Evolutionary conservation across 2,329 filamentous ascomycete genomes (phyloP), one percentile per base, ranked within the genome.

Genomic region (Penicillium sclerotiorum): DNA sequence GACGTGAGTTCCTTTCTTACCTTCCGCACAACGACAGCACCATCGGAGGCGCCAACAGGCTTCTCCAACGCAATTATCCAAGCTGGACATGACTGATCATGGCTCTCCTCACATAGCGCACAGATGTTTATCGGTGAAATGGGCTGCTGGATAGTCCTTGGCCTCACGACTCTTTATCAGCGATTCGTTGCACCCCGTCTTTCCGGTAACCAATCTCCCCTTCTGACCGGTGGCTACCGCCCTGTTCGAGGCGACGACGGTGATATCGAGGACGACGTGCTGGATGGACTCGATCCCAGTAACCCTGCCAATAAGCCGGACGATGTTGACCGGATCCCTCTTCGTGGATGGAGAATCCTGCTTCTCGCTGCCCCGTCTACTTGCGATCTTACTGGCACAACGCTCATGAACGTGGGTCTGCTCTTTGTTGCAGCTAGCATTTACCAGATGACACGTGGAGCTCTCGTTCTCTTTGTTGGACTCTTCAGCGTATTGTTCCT

Each of bases 51-150:
- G 25, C 12, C 25, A 28, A 28, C 25, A 28, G 12, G 25, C 7
- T 33, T 17, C 30, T 8, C 30, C 30, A 33, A 33, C 12, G 12
- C 30, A 5, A 33, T 7, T 7, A 15, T 33, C 8, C 4, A n/a
- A 48, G 17, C 22, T 22, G 15, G 3, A 30, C 27, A 33, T 17
- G 17, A 25, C 11, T 28, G 28, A 30, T 56, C 23, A 50, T 39
- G 9, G 40, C 39, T 25, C 13, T 38, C 43, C 12, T 41, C 44
- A 11, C 41, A 47, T 50, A 80, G 77, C 2, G 77, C 90, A 1
- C 94, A 97, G 72, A 99, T 99, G 94, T 99, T 99, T 70, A 81
- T 96, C 55, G 94, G 94, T 48, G 94, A 99, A 72, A 88, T 90
- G 81, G 93, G 91, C 56, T 95, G 91, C 77, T 99, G 93, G 92